Conservation (phyloP, 2,329 filamentous ascomycete species). For the Cladorrhinum sp. region DNA sequence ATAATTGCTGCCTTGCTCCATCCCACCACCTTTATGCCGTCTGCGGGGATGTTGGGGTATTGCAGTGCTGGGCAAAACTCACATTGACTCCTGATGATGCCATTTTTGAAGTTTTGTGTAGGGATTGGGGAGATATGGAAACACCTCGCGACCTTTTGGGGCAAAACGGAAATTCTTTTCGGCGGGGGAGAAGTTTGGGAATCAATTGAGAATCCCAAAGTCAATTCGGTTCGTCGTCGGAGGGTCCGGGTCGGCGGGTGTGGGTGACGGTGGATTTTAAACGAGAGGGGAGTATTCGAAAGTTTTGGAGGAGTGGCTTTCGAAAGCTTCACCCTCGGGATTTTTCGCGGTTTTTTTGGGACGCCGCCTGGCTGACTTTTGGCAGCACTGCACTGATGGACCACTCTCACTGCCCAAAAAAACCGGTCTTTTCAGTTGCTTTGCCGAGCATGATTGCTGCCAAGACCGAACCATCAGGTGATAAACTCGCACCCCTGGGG, state of each 20-base stretch:
- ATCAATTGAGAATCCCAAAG: conserved; percentile 8
- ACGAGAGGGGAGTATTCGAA: conserved; percentile 18
- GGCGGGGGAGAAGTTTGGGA: background rate
- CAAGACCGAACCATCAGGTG: conserved; percentile 13
- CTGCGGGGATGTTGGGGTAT: background rate
- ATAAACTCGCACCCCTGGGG: conserved; percentile 11
- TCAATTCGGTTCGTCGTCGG: conserved; percentile 25
- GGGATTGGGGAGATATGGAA: background rate
- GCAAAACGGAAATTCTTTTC: background rate
- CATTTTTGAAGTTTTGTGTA: conserved; percentile 24
- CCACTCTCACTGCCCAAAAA: background rate
- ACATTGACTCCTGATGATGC: conserved; percentile 35
- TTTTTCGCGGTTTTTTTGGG: conserved; percentile 35
- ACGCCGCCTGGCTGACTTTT: conserved; percentile 1
- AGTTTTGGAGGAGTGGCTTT: conserved; percentile 29
- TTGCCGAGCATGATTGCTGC: conserved; percentile 1
- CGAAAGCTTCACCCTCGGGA: conserved; percentile 32
- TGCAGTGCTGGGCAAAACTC: conserved; percentile 22
- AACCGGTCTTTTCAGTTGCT: background rate
- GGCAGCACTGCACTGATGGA: background rate
- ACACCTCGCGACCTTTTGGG: conserved; percentile 11
- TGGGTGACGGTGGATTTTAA: conserved; percentile 6
- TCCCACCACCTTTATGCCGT: background rate
- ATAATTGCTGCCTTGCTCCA: background rate
- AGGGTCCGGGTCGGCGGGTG: conserved; percentile 20